Base-by-base conservation (phyloP, 129 eudicot species). In the Flaveria brownii region DNA sequence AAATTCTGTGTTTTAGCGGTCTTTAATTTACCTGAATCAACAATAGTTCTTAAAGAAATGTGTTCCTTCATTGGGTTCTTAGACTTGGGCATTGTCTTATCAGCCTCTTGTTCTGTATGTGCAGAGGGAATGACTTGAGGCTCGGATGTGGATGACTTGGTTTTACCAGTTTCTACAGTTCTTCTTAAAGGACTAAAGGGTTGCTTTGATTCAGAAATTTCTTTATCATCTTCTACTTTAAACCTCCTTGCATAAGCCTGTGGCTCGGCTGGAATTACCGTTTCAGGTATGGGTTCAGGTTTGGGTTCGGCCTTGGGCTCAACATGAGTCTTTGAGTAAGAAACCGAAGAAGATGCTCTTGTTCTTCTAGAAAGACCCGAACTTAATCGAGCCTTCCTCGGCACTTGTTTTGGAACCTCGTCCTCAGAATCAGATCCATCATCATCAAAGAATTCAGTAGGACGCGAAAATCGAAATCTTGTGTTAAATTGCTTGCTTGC, bases 281-380 rank as follows among this genome's bases (percentile, higher is more conserved):
- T 60, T 23, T 60, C 39, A 25, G 66, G 39, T 17, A 23, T 25
- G 13, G 41, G 66, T 12, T 10, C n/a, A 16, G 36, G 22, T 64
- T 52, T 2, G 12, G 85, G 17, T 28, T 68, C 9, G 2, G 64
- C 18, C 12, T 43, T 71, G n/a, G 85, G 25, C 28, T 69, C 77
- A 12, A 55, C 72, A 28, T 20, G 76, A 7, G 16, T 78, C 83
- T 81, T 79, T 17, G 46, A 50, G 12, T 39, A 17, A 62, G 83
- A 42, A 78, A 46, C 70, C 1, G 82, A n/a, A 57, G 76, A 50
- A 52, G 83, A 26, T 14, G 70, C 83, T 65, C 83, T 87, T 43
- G 96, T 88, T 82, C 98, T 88, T 72, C 96, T 85, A 77, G 96
- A 88, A 61, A 82, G 41, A 66, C 87, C 97, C 68, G 84, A 70